Percentiles rank a stretch among this genome's conserved stretches.
Conservation (phyloP, 768 basidiomycete species). For the Tricholoma terreum region DNA sequence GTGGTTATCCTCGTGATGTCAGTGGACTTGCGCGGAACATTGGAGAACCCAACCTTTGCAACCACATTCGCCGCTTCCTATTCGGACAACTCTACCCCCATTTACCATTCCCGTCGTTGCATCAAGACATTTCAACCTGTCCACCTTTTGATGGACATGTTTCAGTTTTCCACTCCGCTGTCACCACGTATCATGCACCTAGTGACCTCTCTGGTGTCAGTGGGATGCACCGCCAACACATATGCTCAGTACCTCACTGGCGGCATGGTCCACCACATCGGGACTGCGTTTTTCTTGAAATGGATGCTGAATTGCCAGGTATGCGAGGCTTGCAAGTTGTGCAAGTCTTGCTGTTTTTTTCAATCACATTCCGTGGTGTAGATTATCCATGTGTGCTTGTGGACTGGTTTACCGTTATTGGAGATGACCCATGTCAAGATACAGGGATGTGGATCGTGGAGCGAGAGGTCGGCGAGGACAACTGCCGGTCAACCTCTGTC, state of each 20-base stretch:
- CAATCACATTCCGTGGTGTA: neutral
- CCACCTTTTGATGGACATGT: neutral
- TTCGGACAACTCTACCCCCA: neutral
- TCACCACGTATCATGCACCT: slow-evolving; percentile 24
- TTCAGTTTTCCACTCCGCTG: slow-evolving; percentile 25
- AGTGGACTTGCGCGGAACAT: neutral
- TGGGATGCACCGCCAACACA: slow-evolving; percentile 23
- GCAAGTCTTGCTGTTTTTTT: neutral
- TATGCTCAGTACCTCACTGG: slow-evolving; percentile 26
- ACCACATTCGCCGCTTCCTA: slow-evolving; percentile 12
- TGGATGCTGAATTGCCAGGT: neutral
- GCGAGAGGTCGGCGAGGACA: slow-evolving; percentile 10
- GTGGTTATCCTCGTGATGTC: neutral
- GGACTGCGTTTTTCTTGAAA: slow-evolving; percentile 17
- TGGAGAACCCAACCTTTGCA: slow-evolving; percentile 6
- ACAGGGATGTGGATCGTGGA: slow-evolving; percentile 8
- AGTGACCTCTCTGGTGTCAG: slow-evolving; percentile 18
- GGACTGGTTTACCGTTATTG: neutral
- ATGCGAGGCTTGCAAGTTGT: too few species aligned
- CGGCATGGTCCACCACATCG: slow-evolving; percentile 16
- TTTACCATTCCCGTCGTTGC: neutral
- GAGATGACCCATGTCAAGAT: neutral
- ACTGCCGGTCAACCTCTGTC: slow-evolving; percentile 11
- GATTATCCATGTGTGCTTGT: neutral
- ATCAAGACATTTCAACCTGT: neutral